A percentile compares a stretch with the other conserved stretches of the same genome.
phyloP scores from a whole-genome alignment of 139 green algal species.

The Tetradesmus lagerheimii region DNA sequence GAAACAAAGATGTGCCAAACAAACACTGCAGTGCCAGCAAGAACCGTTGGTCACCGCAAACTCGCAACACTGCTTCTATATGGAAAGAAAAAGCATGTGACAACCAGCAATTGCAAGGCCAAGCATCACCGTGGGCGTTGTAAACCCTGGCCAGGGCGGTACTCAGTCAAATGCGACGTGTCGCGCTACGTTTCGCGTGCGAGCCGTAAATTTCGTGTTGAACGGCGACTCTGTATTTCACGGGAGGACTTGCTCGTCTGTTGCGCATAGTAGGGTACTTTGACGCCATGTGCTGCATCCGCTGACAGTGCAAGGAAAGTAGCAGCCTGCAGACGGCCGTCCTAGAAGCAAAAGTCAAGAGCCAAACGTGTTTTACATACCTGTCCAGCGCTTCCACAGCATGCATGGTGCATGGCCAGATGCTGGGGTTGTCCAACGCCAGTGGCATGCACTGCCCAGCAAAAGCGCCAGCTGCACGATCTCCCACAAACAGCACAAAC shows the following conservation, averaged over 20 bases:
- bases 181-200: too few species aligned
- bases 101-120: neutral
- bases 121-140: neutral
- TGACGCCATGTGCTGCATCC: neutral
- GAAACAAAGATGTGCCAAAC: neutral
- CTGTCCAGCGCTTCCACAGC: too few species aligned
- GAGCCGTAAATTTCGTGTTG: too few species aligned
- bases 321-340: neutral
- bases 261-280: neutral
- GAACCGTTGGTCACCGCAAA: neutral
- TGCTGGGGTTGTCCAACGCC: neutral
- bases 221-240: neutral
- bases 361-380: too few species aligned
- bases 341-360: too few species aligned
- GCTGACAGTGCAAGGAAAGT: neutral
- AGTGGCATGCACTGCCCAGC: too few species aligned
- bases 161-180: neutral
- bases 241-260: neutral
- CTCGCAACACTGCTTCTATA: neutral
- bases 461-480: too few species aligned
- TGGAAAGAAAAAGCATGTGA: neutral
- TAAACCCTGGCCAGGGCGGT: neutral
- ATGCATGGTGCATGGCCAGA: neutral
- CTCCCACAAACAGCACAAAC: too few species aligned
- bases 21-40: neutral